phyloP scores from a whole-genome alignment of 164 flowering plant genomes.

The Echeveria elegans region DNA sequence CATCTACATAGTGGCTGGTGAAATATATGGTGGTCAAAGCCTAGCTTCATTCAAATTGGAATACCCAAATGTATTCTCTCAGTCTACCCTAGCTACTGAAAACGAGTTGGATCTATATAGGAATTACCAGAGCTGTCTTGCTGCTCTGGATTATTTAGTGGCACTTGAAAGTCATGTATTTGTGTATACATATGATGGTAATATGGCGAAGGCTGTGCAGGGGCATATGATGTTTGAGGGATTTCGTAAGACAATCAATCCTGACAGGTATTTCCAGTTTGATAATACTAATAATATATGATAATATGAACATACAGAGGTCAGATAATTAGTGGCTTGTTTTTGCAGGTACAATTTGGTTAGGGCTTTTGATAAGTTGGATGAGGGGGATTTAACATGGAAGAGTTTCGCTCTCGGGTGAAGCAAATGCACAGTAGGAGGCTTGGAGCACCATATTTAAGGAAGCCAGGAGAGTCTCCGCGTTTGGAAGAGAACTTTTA shows the following conservation, averaged over 20 bases:
- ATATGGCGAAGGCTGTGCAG: constrained; percentile 45
- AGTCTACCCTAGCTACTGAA: constrained; percentile 27
- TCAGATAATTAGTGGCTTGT: neutral
- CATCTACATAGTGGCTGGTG: constrained; percentile 47
- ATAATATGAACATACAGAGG: neutral
- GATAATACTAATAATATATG: neutral
- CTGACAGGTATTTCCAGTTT: constrained; percentile 27
- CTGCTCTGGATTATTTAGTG: constrained; percentile 42
- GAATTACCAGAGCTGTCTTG: constrained; percentile 28
- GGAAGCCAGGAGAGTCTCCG: constrained; percentile 12
- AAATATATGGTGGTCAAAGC: constrained; percentile 36
- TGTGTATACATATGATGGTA: constrained; percentile 36
- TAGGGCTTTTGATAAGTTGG: constrained; percentile 27
- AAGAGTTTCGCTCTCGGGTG: constrained; percentile 22
- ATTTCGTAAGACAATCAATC: constrained; percentile 31
- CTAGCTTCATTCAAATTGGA: constrained; percentile 17
- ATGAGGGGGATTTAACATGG: constrained; percentile 21
- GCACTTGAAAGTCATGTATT: constrained; percentile 43
- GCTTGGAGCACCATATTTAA: constrained; percentile 24
- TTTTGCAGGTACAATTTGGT: constrained; percentile 27
- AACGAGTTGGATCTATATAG: constrained; percentile 31
- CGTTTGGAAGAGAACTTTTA: constrained; percentile 32
- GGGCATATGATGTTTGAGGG: constrained; percentile 41
- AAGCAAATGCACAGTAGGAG: constrained; percentile 23
- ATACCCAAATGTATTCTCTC: constrained; percentile 31